These are phyloP conservation scores for Mycena maculata DNA, from an alignment of 768 basidiomycete species.

Conservation along the genomic window DNA sequence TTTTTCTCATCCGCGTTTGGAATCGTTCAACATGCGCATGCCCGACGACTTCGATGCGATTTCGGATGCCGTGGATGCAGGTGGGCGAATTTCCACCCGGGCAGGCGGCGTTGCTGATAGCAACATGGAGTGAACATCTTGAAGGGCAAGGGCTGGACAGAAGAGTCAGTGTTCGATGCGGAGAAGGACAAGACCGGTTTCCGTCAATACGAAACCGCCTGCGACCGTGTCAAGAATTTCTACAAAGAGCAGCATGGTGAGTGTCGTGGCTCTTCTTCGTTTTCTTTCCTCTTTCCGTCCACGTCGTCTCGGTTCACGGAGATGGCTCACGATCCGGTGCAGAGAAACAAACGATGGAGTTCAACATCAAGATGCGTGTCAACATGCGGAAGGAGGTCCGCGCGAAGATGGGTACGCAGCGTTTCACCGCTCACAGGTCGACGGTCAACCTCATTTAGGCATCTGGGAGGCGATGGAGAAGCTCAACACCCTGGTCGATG, in stretches of 20 bases:
- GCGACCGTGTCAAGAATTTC: slow-evolving; percentile 81
- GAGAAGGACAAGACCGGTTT: slow-evolving; percentile 75
- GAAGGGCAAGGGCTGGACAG: slow-evolving; percentile 71
- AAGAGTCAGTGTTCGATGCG: slow-evolving; percentile 68
- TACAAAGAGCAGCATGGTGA: slow-evolving; percentile 84
- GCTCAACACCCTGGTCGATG: slow-evolving; percentile 89
- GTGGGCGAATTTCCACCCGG: slow-evolving; percentile 38
- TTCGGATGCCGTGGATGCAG: slow-evolving; percentile 63
- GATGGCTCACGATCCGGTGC: not conserved
- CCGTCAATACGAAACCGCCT: slow-evolving; percentile 79
- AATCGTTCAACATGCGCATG: slow-evolving; percentile 22
- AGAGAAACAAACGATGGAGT: slow-evolving; percentile 91
- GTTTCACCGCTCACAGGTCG: not conserved
- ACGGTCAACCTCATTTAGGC: slow-evolving; percentile 35
- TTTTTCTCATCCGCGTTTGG: no score
- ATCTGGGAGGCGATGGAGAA: slow-evolving; percentile 90
- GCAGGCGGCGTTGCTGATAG: not conserved
- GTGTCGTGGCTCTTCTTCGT: not conserved
- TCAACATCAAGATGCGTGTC: slow-evolving; percentile 82
- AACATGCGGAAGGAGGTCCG: slow-evolving; percentile 77
- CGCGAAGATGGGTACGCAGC: slow-evolving; percentile 72
- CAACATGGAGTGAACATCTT: slow-evolving; percentile 69
- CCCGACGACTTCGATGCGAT: slow-evolving; percentile 52
- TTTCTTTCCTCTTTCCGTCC: not conserved
- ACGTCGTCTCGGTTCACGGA: not conserved